Conservation (phyloP, 2,329 filamentous ascomycete genomes). For the Drechmeria coniospora region DNA sequence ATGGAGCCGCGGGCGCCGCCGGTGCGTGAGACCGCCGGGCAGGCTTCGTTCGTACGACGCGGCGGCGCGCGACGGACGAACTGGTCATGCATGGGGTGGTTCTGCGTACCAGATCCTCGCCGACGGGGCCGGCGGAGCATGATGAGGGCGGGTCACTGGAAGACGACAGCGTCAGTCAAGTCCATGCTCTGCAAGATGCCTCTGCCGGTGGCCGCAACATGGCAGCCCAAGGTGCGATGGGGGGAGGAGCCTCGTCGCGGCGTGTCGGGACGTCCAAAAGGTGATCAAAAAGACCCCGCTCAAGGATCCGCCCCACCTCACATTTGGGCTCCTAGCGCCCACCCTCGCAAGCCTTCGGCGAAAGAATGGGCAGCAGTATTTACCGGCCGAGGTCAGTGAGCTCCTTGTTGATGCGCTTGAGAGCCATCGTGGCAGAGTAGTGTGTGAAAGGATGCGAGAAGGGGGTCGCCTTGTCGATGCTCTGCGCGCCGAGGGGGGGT, state of each 20-base stretch:
- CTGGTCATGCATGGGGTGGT: too few species aligned
- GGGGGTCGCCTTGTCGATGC: constrained; percentile 9
- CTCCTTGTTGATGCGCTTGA: constrained; percentile 93
- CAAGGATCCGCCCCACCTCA: constrained; percentile 21
- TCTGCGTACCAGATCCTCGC: constrained; percentile 85
- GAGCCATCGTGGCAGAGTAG: constrained; percentile 57
- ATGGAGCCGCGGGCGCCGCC: too few species aligned
- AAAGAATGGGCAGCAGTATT: constrained; percentile 18
- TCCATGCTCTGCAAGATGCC: neutral
- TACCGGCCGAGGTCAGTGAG: constrained; percentile 82
- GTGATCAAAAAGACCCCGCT: constrained; percentile 22
- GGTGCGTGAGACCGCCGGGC: too few species aligned
- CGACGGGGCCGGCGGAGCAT: constrained; percentile 92
- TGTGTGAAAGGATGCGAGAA: constrained; percentile 10
- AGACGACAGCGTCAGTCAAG: constrained; percentile 8
- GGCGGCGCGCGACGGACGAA: too few species aligned
- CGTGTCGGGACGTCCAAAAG: too few species aligned
- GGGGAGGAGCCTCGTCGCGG: too few species aligned
- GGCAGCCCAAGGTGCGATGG: neutral
- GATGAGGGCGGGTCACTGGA: constrained; percentile 91
- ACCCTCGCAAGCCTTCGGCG: constrained; percentile 8
- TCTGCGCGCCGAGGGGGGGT: too few species aligned
- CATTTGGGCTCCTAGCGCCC: constrained; percentile 13
- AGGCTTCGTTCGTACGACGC: too few species aligned
- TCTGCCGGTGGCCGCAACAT: neutral